phyloP scores from a whole-genome alignment of 441 rosid genomes.

The Brassica hybrid region DNA sequence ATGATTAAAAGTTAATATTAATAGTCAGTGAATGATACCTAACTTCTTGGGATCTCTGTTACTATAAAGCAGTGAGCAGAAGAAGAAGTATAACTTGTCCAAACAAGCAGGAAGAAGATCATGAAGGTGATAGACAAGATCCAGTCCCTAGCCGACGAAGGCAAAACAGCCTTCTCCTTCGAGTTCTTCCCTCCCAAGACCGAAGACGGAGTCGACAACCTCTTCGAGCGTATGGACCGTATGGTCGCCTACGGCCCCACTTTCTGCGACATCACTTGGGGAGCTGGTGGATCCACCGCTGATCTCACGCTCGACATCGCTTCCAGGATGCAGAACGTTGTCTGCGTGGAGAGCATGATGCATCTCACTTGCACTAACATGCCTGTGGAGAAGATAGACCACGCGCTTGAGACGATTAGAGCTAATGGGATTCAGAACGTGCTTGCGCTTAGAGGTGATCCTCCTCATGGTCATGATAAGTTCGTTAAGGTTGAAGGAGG shows the following conservation, averaged over 20 bases:
- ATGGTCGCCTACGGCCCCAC: conserved; percentile 85
- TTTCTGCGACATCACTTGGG: conserved; percentile 99
- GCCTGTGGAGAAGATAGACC: conserved; percentile 89
- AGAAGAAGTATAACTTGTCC: neutral
- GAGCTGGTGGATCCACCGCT: conserved; percentile 94
- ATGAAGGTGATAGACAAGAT: conserved; percentile 94
- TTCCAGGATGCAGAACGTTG: conserved; percentile 84
- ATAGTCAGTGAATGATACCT: neutral
- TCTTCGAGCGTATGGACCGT: conserved; percentile 91
- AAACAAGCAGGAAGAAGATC: too few relatives aligned
- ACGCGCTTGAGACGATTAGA: conserved; percentile 73
- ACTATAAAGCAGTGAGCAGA: conserved; percentile 35
- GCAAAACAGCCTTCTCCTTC: conserved; percentile 78
- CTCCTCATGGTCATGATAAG: conserved; percentile 94
- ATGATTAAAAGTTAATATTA: neutral
- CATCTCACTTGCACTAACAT: conserved; percentile 94
- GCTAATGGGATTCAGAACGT: conserved; percentile 92
- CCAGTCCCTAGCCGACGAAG: conserved; percentile 40
- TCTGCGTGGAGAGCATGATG: conserved; percentile 97
- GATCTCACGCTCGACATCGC: conserved; percentile 87
- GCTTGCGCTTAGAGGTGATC: conserved; percentile 92
- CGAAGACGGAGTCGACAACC: conserved; percentile 90
- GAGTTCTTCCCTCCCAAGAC: conserved; percentile 97
- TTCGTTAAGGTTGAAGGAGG: conserved; percentile 89
- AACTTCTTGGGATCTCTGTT: conserved; percentile 11